Conservation (phyloP, 192 early-diverging fungal species). For the Backusella tarrabulga region DNA sequence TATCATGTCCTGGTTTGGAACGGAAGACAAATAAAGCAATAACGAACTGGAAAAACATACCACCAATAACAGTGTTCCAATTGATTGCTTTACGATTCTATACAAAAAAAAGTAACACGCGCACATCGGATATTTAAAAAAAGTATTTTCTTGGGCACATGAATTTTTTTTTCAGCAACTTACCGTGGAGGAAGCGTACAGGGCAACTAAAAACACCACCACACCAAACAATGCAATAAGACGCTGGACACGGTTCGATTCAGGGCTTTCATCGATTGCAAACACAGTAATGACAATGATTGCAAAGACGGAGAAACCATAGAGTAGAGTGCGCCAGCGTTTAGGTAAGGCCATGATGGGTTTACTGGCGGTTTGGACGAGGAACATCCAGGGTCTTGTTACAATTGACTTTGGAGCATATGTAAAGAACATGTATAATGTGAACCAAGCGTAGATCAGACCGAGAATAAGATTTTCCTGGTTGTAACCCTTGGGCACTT, state of each 20-base stretch:
- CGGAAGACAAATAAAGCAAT: constrained; percentile 79
- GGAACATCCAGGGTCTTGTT: constrained; percentile 15
- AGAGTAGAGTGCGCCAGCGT: background rate
- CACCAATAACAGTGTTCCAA: constrained; percentile 76
- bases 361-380: background rate
- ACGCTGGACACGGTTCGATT: constrained; percentile 64
- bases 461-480: constrained; percentile 34
- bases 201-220: constrained; percentile 46
- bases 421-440: constrained; percentile 19
- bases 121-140: background rate
- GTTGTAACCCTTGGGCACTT: constrained; percentile 30
- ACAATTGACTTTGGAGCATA: constrained; percentile 14
- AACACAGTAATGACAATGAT: constrained; percentile 55
- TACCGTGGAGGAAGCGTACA: constrained; percentile 53
- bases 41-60: constrained; percentile 72
- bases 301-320: constrained; percentile 28
- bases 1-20: constrained; percentile 65
- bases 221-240: constrained; percentile 78
- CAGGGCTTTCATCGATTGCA: constrained; percentile 45
- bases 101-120: background rate
- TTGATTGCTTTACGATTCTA: constrained; percentile 60
- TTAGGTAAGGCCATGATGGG: constrained; percentile 19
- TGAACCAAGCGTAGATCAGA: constrained; percentile 23
- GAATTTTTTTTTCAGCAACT: background rate
- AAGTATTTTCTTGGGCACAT: background rate